phyloP scores from a whole-genome alignment of 352 stramenopile species.

The Pythium plurisporium region DNA sequence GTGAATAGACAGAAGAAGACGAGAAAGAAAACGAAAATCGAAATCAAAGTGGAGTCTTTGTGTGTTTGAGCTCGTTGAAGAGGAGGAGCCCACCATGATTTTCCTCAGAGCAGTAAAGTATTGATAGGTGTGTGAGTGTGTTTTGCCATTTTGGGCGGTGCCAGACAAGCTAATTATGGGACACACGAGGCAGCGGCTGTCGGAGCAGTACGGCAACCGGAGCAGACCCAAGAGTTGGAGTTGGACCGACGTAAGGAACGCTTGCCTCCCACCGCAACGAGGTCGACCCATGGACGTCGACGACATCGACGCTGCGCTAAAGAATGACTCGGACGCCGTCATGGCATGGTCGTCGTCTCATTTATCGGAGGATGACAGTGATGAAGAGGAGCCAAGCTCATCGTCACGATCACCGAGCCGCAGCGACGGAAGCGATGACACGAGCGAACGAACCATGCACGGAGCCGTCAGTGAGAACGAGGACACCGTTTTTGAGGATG shows the following conservation, averaged over 20 bases:
- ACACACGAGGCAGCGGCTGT: neutral
- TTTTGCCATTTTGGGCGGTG: too few relatives aligned
- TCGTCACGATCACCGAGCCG: slow-evolving; percentile 16
- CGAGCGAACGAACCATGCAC: neutral
- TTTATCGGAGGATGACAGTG: slow-evolving; percentile 24
- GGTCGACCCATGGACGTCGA: neutral
- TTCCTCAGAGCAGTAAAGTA: neutral
- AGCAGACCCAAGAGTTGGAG: neutral
- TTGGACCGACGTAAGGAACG: neutral
- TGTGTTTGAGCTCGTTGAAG: neutral
- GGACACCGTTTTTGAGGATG: neutral
- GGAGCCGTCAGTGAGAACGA: neutral
- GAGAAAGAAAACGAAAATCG: neutral
- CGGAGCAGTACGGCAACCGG: neutral
- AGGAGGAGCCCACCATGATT: too few relatives aligned
- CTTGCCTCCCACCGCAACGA: too few relatives aligned
- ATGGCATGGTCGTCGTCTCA: slow-evolving; percentile 15
- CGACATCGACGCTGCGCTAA: neutral
- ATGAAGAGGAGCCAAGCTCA: slow-evolving; percentile 2
- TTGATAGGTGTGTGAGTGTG: neutral
- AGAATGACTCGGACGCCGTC: neutral
- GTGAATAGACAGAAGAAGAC: slow-evolving; percentile 2
- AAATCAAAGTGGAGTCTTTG: neutral
- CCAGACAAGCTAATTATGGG: slow-evolving; percentile 4
- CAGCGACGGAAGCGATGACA: slow-evolving; percentile 3